phyloP scores from a whole-genome alignment of 352 stramenopile genomes.

The Globisporangium polare region DNA sequence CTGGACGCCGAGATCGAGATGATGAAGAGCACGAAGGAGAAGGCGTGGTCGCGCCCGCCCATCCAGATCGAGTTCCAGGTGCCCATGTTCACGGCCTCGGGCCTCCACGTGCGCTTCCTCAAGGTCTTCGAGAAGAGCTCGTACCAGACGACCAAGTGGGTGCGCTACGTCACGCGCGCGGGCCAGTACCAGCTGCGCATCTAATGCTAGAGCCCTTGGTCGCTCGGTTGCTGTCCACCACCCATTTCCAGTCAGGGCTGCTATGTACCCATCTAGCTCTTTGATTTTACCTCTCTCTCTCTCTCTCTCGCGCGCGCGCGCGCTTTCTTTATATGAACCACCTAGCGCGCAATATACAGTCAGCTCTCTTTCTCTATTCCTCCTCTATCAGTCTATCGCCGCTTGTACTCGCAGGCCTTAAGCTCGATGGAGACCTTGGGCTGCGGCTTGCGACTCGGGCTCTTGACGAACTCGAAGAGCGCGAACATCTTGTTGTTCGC shows the following conservation, averaged over 20 bases:
- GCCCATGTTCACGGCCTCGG: conserved; percentile 97
- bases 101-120: conserved; percentile 97
- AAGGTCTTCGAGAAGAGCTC: conserved; percentile 99
- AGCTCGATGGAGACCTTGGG: conserved; percentile 54
- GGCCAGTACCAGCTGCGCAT: conserved; percentile 98
- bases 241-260: not conserved
- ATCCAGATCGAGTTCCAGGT: conserved; percentile 98
- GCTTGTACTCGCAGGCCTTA: conserved; percentile 86
- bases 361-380: not conserved
- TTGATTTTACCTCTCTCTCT: not conserved
- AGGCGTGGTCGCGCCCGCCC: conserved; percentile 94
- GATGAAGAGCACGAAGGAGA: conserved; percentile 95
- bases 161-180: conserved; percentile 97
- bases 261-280: conserved; percentile 2
- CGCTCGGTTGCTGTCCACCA: not conserved
- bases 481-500: conserved; percentile 87
- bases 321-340: conserved; percentile 2
- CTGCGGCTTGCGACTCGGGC: conserved; percentile 37
- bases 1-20: conserved; percentile 96
- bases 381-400: conserved; percentile 35
- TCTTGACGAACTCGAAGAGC: conserved; percentile 81
- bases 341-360: not conserved
- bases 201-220: conserved; percentile 36
- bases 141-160: conserved; percentile 98
- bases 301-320: no score